Evolutionary conservation across 345 rosid genomes (phyloP), one percentile per base, ranked within the genome.

Genomic region (Eucalyptus marginata): DNA sequence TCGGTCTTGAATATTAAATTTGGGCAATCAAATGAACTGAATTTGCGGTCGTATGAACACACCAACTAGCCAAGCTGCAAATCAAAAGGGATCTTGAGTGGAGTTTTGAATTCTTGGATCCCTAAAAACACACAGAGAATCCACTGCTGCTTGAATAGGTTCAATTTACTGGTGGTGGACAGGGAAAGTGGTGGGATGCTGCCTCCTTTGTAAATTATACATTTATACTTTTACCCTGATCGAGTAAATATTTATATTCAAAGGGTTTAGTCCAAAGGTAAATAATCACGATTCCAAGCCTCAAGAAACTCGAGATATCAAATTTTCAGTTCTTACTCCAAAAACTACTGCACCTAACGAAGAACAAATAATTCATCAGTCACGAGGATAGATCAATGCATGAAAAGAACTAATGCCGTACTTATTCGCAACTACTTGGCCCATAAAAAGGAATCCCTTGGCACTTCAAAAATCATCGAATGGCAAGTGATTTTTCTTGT

Each of bases 51-150:
- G 4, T 76, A 76, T 76, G 84, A 40, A 40, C 47, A 40, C 47
- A 40, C 29, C 13, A 76, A 40, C 84, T 20, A 40, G 84, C 47
- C 44, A 12, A 76, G 84, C 84, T 76, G 84, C 84, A 76, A 40
- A 36, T 47, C 4, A 16, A 86, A 31, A 50, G 87, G 27, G 87
- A 76, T 40, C 27, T 76, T 20, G 47, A 36, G 84, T 76, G 22
- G 84, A 40, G 84, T 64, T 89, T 89, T 89, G 88, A 89, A 89
- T 89, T 86, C 90, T 89, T 89, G 90, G 88, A 89, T 89, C 90
- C 87, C 51, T 89, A 89, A 86, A 86, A 83, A 49, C n/a, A 40
- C 87, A 62, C 31, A 86, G 58, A 56, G 56, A 47, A 83, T 88
- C 87, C 58, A 84, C 43, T 64, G 84, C 84, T 76, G 84, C 84